Evolutionary conservation across 129 eudicot species (phyloP), one percentile per base, ranked within the genome.

Genomic region (Flaveria bidentis): DNA sequence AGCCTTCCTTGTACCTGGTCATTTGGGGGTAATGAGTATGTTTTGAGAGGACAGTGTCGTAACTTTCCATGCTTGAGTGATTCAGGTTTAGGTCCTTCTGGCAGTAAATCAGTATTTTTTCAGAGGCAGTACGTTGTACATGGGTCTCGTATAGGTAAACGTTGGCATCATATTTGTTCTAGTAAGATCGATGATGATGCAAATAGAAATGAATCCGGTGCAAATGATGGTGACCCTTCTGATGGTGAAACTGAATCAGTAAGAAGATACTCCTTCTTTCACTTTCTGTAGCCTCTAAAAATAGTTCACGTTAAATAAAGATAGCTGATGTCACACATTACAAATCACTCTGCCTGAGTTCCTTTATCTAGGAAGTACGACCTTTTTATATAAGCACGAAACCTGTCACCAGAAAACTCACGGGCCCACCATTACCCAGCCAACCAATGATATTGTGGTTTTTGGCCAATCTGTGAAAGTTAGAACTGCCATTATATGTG

Each of bases 1-100:
- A 85, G 88, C 67, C 81, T 79, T 65, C 88, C 88, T 79, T 82
- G 90, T 71, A 80, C 84, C 20, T 79, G 95, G 90, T 78, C 82
- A 22, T 79, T 77, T 61, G 83, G 87, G 47, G 85, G 76, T 83
- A 82, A 53, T 14, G 82, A 84, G 49, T 81, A 76, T 76, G 84
- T 76, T 57, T 60, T 45, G 7, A 81, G 78, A 65, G 83, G 69
- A 74, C 70, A 76, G 62, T 82, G 71, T 75, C 74, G 69, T 77
- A 83, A 72, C 33, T n/a, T 77, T 66, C 83, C 84, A 60, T 78
- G 81, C 66, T 74, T 83, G 30, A 78, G 81, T 53, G 79, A 78
- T 69, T 63, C 87, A 66, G 82, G 82, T 73, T 64, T 78, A 61
- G 84, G 75, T 68, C 82, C 83, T 76, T 58, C 86, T 56, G 81